Base-by-base conservation (phyloP, 2,329 filamentous ascomycete species). In the Onygena corvina region DNA sequence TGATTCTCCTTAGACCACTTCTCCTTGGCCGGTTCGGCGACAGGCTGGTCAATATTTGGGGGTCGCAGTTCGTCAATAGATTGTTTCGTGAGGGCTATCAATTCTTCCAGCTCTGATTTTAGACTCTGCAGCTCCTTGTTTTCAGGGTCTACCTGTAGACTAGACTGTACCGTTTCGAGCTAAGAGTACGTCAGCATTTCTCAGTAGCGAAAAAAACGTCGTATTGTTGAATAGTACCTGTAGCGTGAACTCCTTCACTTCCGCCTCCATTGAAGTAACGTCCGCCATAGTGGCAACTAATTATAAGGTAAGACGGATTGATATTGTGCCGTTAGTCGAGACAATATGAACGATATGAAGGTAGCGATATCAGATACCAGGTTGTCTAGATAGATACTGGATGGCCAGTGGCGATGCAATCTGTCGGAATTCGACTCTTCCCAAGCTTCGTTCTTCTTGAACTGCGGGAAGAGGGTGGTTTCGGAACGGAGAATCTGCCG, bases 1-100 rank as follows among this genome's bases (percentile, higher is more conserved):
- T 89, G 85, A 62, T 87, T 87, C 66, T 87, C 83, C 61, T 81
- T 78, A 42, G 82, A 84, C 79, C 84, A 87, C 71, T 88, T 87
- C 61, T 83, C 78, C 59, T 79, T 78, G 49, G 73, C 67, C n/a
- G 74, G 68, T 40, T 74, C 71, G 34, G 75, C 70, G 36, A 74
- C 67, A 46, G 75, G 52, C 58, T 71, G 65, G 59, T 64, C 55
- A 54, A 56, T 30, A 54, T 76, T 64, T 63, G 71, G 58, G 65
- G 79, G 78, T 69, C 84, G 82, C 65, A 92, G 76, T 67, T 92
- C 85, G 70, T 83, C 81, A 66, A 95, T 83, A 59, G 82, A 79
- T 62, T 83, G 80, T 72, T 89, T 79, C 67, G 87, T 79, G 58
- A 88, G 77, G 64, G 77, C 75, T 67, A 96, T 83, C 68, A 86